Percentiles rank a stretch among this genome's conserved stretches.
Conservation (phyloP, 257 asterid genomes). For the Capsicum chinense region DNA sequence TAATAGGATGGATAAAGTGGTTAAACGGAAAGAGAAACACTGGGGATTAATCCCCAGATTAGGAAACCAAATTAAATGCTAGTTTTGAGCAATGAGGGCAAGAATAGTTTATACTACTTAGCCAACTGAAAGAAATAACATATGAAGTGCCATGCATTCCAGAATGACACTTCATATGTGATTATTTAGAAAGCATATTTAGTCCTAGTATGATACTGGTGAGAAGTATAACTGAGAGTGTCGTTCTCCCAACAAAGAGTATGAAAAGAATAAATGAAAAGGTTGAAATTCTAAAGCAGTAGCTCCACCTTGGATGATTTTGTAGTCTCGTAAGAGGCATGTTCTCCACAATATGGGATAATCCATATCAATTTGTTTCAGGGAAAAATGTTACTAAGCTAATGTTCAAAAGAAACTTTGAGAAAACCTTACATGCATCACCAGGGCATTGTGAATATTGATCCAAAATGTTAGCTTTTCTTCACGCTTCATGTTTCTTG, state of each 20-base stretch:
- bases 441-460: constrained; percentile 88
- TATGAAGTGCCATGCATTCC: background rate
- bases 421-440: constrained; percentile 73
- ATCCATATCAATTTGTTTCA: background rate
- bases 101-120: background rate
- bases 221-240: constrained; percentile 18
- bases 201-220: background rate
- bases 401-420: constrained; percentile 30
- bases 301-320: constrained; percentile 13
- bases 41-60: background rate
- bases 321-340: background rate
- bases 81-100: constrained; percentile 16
- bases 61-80: constrained; percentile 16
- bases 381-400: background rate
- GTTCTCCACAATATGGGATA: constrained; percentile 14
- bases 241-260: constrained; percentile 13
- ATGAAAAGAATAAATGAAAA: background rate
- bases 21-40: constrained; percentile 4
- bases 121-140: background rate
- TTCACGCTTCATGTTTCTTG: constrained; percentile 75
- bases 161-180: background rate
- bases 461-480: constrained; percentile 90
- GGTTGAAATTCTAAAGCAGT: background rate
- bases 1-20: background rate
- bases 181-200: constrained; percentile 15